A percentile compares a stretch with the other conserved stretches of the same genome.
phyloP scores from a whole-genome alignment of 2,329 filamentous ascomycete genomes.

The Zopfia rhizophila region DNA sequence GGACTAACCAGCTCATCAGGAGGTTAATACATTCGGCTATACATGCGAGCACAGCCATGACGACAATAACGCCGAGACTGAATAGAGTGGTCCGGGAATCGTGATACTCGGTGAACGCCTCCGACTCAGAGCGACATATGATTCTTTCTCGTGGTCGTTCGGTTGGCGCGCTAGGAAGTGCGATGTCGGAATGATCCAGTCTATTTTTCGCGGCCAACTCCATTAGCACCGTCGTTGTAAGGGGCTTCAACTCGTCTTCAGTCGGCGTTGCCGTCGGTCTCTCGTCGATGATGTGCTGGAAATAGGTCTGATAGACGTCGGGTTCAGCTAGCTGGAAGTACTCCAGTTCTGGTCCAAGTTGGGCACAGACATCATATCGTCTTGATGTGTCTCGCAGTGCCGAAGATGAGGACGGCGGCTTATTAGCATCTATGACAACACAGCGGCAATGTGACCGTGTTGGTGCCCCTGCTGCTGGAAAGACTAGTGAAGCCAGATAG shows the following conservation, averaged over 20 bases:
- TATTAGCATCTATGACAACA: conserved; percentile 29
- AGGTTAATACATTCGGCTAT: conserved; percentile 37
- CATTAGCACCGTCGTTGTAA: conserved; percentile 34
- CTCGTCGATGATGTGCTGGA: conserved; percentile 14
- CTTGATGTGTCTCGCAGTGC: conserved; percentile 24
- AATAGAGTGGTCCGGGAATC: conserved; percentile 36
- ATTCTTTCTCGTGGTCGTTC: conserved; percentile 26
- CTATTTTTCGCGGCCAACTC: conserved; percentile 17
- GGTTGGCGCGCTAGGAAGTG: conserved; percentile 11
- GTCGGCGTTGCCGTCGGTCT: conserved; percentile 7
- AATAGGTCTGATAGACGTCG: conserved; percentile 38
- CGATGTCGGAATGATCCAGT: conserved; percentile 8
- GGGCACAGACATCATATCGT: conserved; percentile 32
- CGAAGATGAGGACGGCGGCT: conserved; percentile 32
- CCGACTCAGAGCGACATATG: conserved; percentile 32
- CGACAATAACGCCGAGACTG: conserved; percentile 39
- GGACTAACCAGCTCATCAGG: conserved; percentile 27
- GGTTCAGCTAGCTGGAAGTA: conserved; percentile 34
- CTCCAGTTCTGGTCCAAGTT: conserved; percentile 39
- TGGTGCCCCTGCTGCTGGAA: conserved; percentile 30
- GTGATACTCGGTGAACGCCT: conserved; percentile 31
- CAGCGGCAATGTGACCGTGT: conserved; percentile 44
- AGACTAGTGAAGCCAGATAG: no score
- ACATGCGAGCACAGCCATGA: conserved; percentile 38
- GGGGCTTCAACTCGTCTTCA: conserved; percentile 22